Base-by-base conservation (phyloP, 1,284 basidiomycete genomes). In the Ustanciosporium gigantosporum region DNA sequence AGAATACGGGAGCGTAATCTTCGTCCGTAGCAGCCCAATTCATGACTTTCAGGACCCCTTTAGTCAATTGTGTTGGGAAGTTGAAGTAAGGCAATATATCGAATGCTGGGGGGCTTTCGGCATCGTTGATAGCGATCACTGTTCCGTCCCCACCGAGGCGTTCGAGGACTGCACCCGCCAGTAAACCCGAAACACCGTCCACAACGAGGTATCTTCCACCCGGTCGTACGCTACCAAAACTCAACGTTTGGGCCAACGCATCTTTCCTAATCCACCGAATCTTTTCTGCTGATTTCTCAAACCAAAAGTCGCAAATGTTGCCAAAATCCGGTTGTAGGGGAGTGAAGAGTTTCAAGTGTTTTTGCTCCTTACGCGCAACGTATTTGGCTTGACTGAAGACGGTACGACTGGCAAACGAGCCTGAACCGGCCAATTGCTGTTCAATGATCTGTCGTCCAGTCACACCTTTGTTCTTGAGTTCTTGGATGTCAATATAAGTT, bases 21-120 rank as follows among this genome's bases (percentile, higher is more conserved):
- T 14, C 20, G 31, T 73, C 70, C 2, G 70, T 73, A 4, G 68
- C 61, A 0, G 70, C 70, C 70, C 70, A 73, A 31, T 73, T 57
- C 39, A 72, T 41, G 4, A 65, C 45, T 23, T 56, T 60, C 20
- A 72, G 52, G 4, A 67, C 53, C 9, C 34, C 25, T 5, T 42
- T 45, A 0, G 42, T 62, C 9, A 51, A 44, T 44, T 86, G 82
- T 0, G 42, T 14, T 2, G 62, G 66, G 50, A 85, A 81, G 21
- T 85, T 82, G 70, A 93, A 90, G 78, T 96, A 96, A 2, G 83
- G 82, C 74, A 94, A 79, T 17, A 93, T 84, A 29, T 91, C 90
- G 77, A 92, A 91, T 27, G 91, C 87, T 9, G 95, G 94, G 5
- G 94, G 92, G 3, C 89, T 91, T 73, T 97, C 94, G 25, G 87